These are phyloP conservation scores for Phytopythium cucurbitacearum DNA, from an alignment of 352 stramenopile species.

Conservation along the genomic window DNA sequence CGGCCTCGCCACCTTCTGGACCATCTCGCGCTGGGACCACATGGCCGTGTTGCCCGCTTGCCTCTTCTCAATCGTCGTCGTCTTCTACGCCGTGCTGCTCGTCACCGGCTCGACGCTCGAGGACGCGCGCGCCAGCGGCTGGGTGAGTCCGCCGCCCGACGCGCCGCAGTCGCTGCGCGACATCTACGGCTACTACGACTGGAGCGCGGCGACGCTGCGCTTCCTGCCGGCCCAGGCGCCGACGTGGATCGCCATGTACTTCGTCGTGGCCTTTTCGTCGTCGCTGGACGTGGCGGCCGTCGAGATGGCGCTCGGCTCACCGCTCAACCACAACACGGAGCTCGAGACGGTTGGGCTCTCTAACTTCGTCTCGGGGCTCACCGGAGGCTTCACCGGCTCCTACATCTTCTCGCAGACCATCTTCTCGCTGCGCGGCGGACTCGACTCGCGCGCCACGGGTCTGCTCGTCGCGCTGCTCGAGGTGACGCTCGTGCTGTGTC, in stretches of 20 bases:
- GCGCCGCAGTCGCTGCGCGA: slow-evolving; percentile 54
- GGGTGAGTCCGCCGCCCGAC: slow-evolving; percentile 83
- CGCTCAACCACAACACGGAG: slow-evolving; percentile 96
- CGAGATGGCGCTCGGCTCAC: slow-evolving; percentile 93
- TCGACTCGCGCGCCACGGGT: slow-evolving; percentile 68
- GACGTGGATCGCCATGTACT: slow-evolving; percentile 96
- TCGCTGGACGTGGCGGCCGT: slow-evolving; percentile 97
- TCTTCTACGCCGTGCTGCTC: slow-evolving; percentile 83
- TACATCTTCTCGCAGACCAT: slow-evolving; percentile 99
- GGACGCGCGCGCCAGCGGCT: slow-evolving; percentile 89
- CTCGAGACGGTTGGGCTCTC: slow-evolving; percentile 93
- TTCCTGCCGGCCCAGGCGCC: slow-evolving; percentile 73
- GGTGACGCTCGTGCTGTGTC: slow-evolving; percentile 75
- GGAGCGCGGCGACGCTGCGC: slow-evolving; percentile 49
- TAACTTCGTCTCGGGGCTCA: slow-evolving; percentile 95
- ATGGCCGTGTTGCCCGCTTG: slow-evolving; percentile 79
- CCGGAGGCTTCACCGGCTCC: slow-evolving; percentile 96
- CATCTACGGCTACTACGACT: slow-evolving; percentile 82
- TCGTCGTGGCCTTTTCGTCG: slow-evolving; percentile 97
- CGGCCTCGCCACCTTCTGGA: slow-evolving; percentile 80
- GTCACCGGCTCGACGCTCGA: slow-evolving; percentile 71
- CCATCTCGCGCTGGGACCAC: slow-evolving; percentile 78
- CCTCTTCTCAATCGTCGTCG: slow-evolving; percentile 86
- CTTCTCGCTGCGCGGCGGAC: slow-evolving; percentile 77
- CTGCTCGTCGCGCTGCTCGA: slow-evolving; percentile 79